These are phyloP conservation scores for Asclepias syriaca DNA, from an alignment of 257 asterid species.

Conservation along the genomic window DNA sequence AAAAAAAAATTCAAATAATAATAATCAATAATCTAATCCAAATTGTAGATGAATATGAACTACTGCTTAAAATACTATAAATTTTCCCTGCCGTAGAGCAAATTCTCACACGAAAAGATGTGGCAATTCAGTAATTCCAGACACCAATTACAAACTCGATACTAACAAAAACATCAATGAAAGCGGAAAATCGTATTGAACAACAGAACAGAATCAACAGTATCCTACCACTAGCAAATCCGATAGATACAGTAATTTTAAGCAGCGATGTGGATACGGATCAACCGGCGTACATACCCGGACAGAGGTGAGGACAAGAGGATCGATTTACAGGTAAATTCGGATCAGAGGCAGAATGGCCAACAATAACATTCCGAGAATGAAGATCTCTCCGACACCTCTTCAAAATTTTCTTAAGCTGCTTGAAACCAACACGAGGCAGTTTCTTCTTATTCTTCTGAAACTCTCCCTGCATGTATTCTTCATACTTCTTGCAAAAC, in stretches of 20 bases:
- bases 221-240: background rate
- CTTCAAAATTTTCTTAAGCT: constrained; percentile 79
- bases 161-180: background rate
- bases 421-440: constrained; percentile 79
- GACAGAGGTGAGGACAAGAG: constrained; percentile 63
- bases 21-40: background rate
- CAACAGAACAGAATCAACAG: background rate
- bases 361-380: constrained; percentile 4
- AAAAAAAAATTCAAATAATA: background rate
- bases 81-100: background rate
- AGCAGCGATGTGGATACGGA: background rate
- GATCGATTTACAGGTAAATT: constrained; percentile 17
- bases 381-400: constrained; percentile 45
- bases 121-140: background rate
- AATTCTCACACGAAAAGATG: background rate
- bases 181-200: background rate
- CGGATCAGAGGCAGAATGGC: background rate
- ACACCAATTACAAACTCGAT: background rate
- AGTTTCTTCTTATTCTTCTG: constrained; percentile 47
- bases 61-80: background rate
- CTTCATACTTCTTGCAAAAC: constrained; percentile 91
- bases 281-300: constrained; percentile 33
- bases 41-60: background rate
- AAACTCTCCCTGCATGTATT: constrained; percentile 64
- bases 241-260: too few relatives aligned